A percentile compares a stretch with the other conserved stretches of the same genome.
Conservation (phyloP, 257 asterid species). For the Solanum okadae region DNA sequence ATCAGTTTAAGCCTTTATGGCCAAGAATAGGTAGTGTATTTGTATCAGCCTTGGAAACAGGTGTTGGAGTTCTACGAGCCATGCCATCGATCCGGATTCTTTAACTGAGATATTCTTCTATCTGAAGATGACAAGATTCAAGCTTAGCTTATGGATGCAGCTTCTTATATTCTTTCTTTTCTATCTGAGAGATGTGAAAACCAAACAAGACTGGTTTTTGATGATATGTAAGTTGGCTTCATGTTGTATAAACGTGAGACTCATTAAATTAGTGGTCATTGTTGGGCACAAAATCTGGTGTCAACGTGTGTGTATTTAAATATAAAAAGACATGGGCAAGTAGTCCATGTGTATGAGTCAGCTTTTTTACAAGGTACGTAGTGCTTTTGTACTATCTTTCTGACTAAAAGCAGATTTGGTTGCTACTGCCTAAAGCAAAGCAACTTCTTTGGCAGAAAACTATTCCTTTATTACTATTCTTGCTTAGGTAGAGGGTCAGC, state of each 20-base stretch:
- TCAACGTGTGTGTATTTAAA: background rate
- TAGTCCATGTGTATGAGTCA: background rate
- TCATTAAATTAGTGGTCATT: background rate
- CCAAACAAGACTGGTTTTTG: background rate
- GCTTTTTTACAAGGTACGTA: background rate
- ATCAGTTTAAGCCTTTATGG: background rate
- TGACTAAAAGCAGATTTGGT: background rate
- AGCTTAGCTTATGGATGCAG: background rate
- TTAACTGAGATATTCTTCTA: background rate
- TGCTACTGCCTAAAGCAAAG: background rate
- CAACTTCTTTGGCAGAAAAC: background rate
- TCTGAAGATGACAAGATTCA: background rate
- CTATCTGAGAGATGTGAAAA: background rate
- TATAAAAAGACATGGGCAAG: background rate
- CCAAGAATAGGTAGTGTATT: background rate
- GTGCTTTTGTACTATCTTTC: background rate
- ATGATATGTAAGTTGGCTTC: background rate
- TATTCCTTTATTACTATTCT: background rate
- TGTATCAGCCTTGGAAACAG: background rate
- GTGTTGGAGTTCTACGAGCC: background rate
- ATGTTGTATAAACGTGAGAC: background rate
- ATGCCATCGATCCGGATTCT: background rate
- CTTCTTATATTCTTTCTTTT: background rate
- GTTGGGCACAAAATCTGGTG: background rate
- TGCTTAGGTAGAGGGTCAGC: background rate